Evolutionary conservation across 352 stramenopile genomes (phyloP).

Genomic region (Blastocystis sp.): DNA sequence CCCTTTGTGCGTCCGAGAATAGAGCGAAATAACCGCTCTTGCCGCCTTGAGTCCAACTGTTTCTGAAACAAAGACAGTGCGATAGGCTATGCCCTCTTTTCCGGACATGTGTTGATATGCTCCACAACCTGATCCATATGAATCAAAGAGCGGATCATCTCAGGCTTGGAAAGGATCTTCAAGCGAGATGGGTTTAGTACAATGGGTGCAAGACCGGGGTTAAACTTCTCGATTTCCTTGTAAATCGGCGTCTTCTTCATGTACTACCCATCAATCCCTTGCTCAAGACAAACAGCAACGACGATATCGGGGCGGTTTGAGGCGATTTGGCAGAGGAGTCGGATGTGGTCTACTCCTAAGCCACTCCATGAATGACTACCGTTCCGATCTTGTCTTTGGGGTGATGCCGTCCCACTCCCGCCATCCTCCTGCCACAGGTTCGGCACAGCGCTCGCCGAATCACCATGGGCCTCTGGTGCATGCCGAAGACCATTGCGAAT

Average conservation of each 20-base stretch:
- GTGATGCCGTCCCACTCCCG: neutral
- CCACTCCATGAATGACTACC: neutral
- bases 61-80: neutral
- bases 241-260: neutral
- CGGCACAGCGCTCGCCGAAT: neutral
- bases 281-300: neutral
- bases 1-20: too few species aligned
- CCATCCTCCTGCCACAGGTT: neutral
- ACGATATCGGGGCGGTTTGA: conserved; percentile 44
- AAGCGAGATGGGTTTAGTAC: neutral
- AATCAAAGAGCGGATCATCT: neutral
- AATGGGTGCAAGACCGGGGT: neutral
- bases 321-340: conserved; percentile 47
- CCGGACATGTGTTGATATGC: neutral
- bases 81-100: neutral
- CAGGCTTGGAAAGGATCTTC: neutral
- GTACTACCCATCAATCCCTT: neutral
- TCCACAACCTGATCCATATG: neutral
- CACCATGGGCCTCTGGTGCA: too few species aligned
- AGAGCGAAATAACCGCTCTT: neutral
- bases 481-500: neutral
- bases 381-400: conserved; percentile 8
- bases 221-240: neutral
- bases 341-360: conserved; percentile 44
- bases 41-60: neutral